Base-by-base conservation (phyloP, 768 basidiomycete species). In the Daedalea quercina region DNA sequence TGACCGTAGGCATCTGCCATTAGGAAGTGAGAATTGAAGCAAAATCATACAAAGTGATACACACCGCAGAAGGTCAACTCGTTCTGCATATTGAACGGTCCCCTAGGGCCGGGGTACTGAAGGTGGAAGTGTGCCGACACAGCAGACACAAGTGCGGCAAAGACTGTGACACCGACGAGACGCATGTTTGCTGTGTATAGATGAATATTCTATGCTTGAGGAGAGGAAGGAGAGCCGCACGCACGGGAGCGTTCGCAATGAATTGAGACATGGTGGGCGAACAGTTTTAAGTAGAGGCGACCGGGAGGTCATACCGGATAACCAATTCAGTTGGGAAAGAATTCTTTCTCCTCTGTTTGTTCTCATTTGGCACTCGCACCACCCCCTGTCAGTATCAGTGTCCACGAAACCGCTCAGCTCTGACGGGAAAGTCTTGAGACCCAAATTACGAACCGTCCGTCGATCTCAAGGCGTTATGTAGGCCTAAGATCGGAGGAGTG, bases 91-190 rank as follows among this genome's bases (percentile, higher is more conserved):
- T 75, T 75, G 64, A 94, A 93, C 0, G 59, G 63, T 1, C 91
- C 92, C 44, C 91, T 76, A 11, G 88, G 83, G 0, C 72, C 58
- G 17, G 91, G 92, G 66, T 80, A 92, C 60, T 84, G 78, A 41
- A 93, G 73, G 58, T 86, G 84, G 70, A 93, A 94, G 67, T 94
- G 91, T 8, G 88, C 65, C 31, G 75, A 61, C 13, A 71, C 67
- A 22, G 47, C 57, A 47, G 62, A 56, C 50, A 63, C 46, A 23
- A 78, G 65, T 33, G 66, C 60, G 34, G 68, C 62, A 24, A 80
- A 52, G 52, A 78, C 31, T 52, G 69, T 37, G 44, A 74, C 44
- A 53, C 68, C 54, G 25, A 69, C 22, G 59, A 71, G 56, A 44
- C 55, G 65, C 75, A 77, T 76, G 44, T 8, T 54, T 17, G 51